phyloP scores from a whole-genome alignment of 1,284 basidiomycete genomes.

The Irpex sp. region DNA sequence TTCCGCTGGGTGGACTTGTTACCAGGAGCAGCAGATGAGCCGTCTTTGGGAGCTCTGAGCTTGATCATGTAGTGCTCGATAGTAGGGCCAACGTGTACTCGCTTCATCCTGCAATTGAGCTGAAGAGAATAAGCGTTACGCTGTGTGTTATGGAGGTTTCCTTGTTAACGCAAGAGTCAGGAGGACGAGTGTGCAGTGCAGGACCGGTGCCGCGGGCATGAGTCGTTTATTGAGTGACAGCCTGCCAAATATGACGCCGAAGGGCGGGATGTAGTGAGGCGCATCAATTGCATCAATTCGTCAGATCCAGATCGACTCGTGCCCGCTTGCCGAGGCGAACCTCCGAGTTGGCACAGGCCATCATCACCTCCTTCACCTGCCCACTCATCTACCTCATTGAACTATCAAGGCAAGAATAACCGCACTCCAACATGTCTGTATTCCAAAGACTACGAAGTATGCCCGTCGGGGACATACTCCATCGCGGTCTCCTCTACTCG shows the following conservation, averaged over 20 bases:
- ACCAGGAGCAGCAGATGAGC: neutral
- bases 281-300: neutral
- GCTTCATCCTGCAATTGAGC: neutral
- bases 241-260: neutral
- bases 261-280: neutral
- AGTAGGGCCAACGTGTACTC: neutral
- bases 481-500: constrained; percentile 24
- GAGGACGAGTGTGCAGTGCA: neutral
- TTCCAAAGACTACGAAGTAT: constrained; percentile 10
- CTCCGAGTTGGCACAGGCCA: neutral
- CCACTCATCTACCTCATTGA: neutral
- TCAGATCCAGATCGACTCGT: neutral
- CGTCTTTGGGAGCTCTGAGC: neutral
- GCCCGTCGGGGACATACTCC: constrained; percentile 23
- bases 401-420: neutral
- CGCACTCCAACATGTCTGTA: constrained; percentile 1
- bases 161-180: neutral
- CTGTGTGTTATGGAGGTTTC: neutral
- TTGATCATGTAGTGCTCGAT: constrained; percentile 1
- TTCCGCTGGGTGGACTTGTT: neutral
- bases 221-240: neutral
- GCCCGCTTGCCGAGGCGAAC: neutral
- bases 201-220: neutral
- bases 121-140: neutral
- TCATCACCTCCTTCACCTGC: neutral